Conservation (phyloP, 2,329 filamentous ascomycete genomes). For the Clarireedia paspali region DNA sequence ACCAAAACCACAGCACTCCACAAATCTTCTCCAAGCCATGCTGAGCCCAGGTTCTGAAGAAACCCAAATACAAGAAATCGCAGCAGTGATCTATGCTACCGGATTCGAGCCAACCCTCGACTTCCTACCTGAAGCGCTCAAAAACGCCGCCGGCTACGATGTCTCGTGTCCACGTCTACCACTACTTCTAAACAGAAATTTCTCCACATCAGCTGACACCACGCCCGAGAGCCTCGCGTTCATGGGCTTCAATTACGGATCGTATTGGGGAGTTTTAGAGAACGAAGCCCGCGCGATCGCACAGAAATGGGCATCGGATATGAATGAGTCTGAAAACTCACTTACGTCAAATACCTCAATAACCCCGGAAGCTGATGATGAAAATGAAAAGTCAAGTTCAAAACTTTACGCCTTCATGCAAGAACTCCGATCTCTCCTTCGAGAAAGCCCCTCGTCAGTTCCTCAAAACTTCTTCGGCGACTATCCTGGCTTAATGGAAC, state of each 20-base stretch:
- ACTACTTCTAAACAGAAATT: background rate
- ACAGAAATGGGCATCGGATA: background rate
- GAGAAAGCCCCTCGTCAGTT: background rate
- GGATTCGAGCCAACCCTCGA: background rate
- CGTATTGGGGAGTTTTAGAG: slow-evolving; percentile 7
- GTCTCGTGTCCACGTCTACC: background rate
- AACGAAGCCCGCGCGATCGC: slow-evolving; percentile 2
- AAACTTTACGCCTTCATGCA: background rate
- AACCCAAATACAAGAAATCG: background rate
- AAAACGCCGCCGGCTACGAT: background rate
- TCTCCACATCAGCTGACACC: background rate
- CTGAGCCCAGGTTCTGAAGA: background rate
- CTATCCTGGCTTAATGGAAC: background rate
- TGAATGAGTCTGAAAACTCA: background rate
- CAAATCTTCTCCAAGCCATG: background rate
- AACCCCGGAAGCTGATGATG: no score
- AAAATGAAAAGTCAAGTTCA: no score
- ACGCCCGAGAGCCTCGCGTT: background rate
- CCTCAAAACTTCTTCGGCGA: slow-evolving; percentile 2
- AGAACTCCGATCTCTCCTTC: background rate
- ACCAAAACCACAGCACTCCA: background rate
- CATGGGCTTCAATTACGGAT: slow-evolving; percentile 4
- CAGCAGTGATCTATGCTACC: background rate
- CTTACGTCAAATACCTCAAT: no score
- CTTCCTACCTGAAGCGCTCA: background rate